Percentiles rank a stretch among this genome's conserved stretches.
phyloP scores from a whole-genome alignment of 805 yeast species.

The Cyberlindnera mississippiensis region DNA sequence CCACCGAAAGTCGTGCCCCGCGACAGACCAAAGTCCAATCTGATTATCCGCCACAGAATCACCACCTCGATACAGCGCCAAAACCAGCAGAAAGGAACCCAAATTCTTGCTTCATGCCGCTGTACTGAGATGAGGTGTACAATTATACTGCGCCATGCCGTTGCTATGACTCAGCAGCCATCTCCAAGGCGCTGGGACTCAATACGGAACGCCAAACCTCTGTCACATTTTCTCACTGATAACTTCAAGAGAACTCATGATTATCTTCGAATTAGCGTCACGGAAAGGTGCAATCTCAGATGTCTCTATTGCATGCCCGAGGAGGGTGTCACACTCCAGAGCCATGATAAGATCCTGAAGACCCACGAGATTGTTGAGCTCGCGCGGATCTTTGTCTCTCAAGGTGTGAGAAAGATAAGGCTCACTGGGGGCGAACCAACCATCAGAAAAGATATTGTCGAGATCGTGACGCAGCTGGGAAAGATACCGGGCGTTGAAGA shows the following conservation, averaged over 20 bases:
- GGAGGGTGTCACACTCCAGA: conserved; percentile 48
- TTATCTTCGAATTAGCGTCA: conserved; percentile 46
- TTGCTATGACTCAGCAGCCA: too few species aligned
- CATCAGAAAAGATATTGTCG: conserved; percentile 46
- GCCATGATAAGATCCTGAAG: conserved; percentile 36
- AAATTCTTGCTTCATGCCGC: too few species aligned
- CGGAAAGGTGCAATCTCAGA: conserved; percentile 47
- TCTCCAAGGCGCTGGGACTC: conserved; percentile 8
- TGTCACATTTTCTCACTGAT: conserved; percentile 43
- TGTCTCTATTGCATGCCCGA: conserved; percentile 55
- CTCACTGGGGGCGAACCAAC: conserved; percentile 59
- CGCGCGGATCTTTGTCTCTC: conserved; percentile 40
- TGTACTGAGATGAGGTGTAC: too few species aligned
- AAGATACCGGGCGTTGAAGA: conserved; percentile 40
- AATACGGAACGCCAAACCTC: conserved; percentile 26
- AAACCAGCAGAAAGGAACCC: too few species aligned
- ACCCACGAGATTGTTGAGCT: conserved; percentile 41
- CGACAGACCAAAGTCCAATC: too few species aligned
- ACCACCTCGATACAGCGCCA: too few species aligned
- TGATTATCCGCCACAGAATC: too few species aligned
- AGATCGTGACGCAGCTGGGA: conserved; percentile 37
- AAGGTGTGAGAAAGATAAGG: conserved; percentile 49
- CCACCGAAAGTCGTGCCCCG: too few species aligned
- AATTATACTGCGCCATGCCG: too few species aligned
- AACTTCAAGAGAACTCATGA: conserved; percentile 42